Percentiles rank a stretch among this genome's conserved stretches.
phyloP scores from a whole-genome alignment of 2,329 filamentous ascomycete species.

The Xylariaceae sp. region DNA sequence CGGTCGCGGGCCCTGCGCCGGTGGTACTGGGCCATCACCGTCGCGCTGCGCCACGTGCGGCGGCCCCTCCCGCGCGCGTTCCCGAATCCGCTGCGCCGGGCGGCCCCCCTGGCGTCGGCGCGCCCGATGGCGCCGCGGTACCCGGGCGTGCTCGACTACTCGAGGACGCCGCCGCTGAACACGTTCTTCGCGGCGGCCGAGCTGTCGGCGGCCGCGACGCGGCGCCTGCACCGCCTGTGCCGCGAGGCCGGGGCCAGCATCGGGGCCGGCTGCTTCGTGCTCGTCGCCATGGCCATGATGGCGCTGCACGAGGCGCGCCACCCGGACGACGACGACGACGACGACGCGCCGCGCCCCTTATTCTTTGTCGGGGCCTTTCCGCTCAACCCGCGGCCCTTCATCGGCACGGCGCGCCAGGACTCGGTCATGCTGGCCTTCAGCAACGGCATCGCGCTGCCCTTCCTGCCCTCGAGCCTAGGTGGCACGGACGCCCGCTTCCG shows the following conservation, averaged over 20 bases:
- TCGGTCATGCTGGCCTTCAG: constrained; percentile 11
- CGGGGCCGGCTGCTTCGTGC: constrained; percentile 16
- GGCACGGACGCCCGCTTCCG: constrained; percentile 9
- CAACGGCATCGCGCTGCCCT: constrained; percentile 9
- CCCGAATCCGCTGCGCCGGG: constrained; percentile 15
- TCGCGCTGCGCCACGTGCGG: constrained; percentile 15
- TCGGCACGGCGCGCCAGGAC: constrained; percentile 5
- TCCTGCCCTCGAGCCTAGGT: constrained; percentile 7
- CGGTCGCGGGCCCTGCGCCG: constrained; percentile 11
- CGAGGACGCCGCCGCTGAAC: constrained; percentile 13
- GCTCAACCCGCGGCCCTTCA: constrained; percentile 10
- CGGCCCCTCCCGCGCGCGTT: constrained; percentile 15
- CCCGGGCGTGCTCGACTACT: constrained; percentile 13
- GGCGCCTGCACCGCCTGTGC: constrained; percentile 14
- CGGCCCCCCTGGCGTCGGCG: constrained; percentile 3
- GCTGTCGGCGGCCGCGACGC: constrained; percentile 8
- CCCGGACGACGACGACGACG: constrained; percentile 4
- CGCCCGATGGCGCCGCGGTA: constrained; percentile 8
- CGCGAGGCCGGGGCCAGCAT: constrained; percentile 15
- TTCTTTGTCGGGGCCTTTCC: constrained; percentile 12
- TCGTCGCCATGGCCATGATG: constrained; percentile 19
- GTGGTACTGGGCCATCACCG: constrained; percentile 19
- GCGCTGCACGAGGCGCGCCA: constrained; percentile 12
- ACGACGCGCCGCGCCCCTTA: constrained; percentile 4
- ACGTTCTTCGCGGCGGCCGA: constrained; percentile 7